Conservation (phyloP, 208 protist species). For the Blastocrithidia nonstop region DNA sequence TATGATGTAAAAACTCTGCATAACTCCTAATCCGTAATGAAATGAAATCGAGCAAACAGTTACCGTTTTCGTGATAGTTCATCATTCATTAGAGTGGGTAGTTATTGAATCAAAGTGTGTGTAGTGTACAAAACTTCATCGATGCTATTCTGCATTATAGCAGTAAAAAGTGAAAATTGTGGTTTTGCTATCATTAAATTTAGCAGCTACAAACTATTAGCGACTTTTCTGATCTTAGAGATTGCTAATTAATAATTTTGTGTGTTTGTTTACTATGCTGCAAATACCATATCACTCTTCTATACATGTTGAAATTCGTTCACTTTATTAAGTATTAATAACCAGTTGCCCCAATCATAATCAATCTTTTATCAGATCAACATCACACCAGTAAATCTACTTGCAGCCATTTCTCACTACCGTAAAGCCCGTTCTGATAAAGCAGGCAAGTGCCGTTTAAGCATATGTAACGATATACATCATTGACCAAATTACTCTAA, state of each 20-base stretch:
- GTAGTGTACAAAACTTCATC: conserved; percentile 71
- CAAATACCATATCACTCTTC: conserved; percentile 2
- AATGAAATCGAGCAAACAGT: conserved; percentile 88
- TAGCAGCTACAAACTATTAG: conserved; percentile 14
- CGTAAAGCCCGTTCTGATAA: no score
- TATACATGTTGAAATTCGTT: no score
- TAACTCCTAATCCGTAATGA: conserved; percentile 77
- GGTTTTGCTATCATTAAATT: conserved; percentile 36
- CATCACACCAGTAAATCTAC: no score
- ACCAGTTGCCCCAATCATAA: no score
- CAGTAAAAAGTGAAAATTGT: conserved; percentile 82
- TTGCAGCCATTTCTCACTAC: no score
- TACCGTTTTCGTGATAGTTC: conserved; percentile 86
- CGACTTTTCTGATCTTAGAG: conserved; percentile 3
- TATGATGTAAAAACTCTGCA: conserved; percentile 57
- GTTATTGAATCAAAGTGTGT: conserved; percentile 80
- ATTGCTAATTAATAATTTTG: conserved; percentile 3
- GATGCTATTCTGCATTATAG: conserved; percentile 86
- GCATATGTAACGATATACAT: no score
- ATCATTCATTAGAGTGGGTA: conserved; percentile 64
- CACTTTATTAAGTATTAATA: no score
- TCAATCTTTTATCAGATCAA: no score
- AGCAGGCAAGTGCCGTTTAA: no score
- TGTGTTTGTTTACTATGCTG: no score
- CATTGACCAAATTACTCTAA: no score